Base-by-base conservation (phyloP, 345 rosid genomes). In the Carallia brachiata region DNA sequence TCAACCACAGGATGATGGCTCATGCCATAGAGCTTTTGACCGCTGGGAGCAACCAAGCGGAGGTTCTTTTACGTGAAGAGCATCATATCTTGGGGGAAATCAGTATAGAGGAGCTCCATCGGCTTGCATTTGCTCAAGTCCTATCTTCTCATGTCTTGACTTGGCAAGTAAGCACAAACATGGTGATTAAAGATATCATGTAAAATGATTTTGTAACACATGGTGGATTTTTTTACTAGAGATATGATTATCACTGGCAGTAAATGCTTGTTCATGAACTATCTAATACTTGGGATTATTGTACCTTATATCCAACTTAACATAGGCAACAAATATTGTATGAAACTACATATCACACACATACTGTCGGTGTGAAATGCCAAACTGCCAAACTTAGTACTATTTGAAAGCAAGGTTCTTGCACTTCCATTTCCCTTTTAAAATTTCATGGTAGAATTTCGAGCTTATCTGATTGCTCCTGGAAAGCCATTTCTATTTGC, bases 41-140 rank as follows among this genome's bases (percentile, higher is more conserved):
- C 69, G 86, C 96, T 75, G 92, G 91, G 73, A 88, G 88, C 61
- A 84, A 90, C 65, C 86, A 88, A 77, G 94, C 89, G 58, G 96
- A 90, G 48, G 52, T 39, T 81, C 84, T 92, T 83, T 81, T 95
- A 77, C 90, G 81, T 69, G 91, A 95, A 81, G 97, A 95, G 75
- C 84, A 52, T 69, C 72, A 73, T 72, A 80, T 83, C 66, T 74
- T 95, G 72, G 97, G 97, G 60, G 97, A 84, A 72, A 89, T 90
- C 67, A 89, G 83, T 80, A 72, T 95, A 69, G 92, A 88, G 83
- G 98, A 90, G 80, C 99, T 95, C 63, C 87, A 90, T 75, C 89
- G 97, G 53, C 90, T 95, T 79, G 89, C 80, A 70, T 92, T 92
- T 81, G 99, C 97, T 73, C 97, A 90, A 95, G 92, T 95, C 77